These are phyloP conservation scores for Scenedesmus sp. DNA, from an alignment of 163 green algal species.

Conservation along the genomic window DNA sequence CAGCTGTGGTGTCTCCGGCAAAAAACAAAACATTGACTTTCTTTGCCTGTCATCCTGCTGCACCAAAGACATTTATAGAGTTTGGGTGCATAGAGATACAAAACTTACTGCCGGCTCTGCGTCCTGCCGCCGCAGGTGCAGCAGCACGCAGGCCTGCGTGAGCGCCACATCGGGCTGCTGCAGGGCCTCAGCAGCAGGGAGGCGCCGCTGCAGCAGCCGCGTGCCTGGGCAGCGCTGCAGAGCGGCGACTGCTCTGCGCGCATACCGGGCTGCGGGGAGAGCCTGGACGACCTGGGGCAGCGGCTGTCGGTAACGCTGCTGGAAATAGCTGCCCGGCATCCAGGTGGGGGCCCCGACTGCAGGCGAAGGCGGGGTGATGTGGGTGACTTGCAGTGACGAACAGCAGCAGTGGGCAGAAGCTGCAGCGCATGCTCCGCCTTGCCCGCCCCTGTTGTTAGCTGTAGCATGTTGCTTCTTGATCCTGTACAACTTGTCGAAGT, in stretches of 20 bases:
- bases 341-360: constrained; percentile 15
- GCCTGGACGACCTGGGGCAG: constrained; percentile 17
- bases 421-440: no score
- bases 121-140: constrained; percentile 22
- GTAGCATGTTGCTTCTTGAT: no score
- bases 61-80: no score
- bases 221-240: constrained; percentile 44
- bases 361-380: no score
- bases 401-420: no score
- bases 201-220: neutral
- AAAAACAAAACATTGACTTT: neutral
- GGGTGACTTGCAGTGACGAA: no score
- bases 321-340: constrained; percentile 42
- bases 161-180: constrained; percentile 54
- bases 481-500: no score
- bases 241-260: neutral
- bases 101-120: no score
- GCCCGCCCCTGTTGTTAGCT: no score
- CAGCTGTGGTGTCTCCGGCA: neutral
- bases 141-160: constrained; percentile 34
- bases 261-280: constrained; percentile 58
- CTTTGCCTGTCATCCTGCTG: no score
- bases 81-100: no score
- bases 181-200: constrained; percentile 54
- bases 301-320: constrained; percentile 47